Evolutionary conservation across 1,284 basidiomycete species (phyloP).

Genomic region (Boletellus sp.): DNA sequence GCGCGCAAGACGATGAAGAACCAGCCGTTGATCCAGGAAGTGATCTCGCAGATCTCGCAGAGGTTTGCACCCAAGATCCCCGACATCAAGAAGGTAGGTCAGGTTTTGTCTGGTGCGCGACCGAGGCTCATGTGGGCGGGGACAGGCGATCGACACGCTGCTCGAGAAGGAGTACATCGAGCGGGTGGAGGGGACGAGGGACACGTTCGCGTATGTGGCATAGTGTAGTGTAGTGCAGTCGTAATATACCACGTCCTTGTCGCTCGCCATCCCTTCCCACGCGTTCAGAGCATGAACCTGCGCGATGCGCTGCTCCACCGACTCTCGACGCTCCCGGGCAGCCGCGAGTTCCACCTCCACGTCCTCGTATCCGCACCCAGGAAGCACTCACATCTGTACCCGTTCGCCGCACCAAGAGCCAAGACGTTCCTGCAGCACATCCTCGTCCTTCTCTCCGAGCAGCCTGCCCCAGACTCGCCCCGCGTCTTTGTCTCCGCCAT

Average conservation of each 20-base stretch:
- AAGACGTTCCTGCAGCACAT: constrained; percentile 71
- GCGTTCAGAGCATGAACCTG: constrained; percentile 38
- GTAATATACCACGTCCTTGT: constrained; percentile 13
- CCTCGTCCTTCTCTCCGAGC: constrained; percentile 70
- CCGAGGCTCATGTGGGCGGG: background rate
- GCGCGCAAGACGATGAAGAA: constrained; percentile 98
- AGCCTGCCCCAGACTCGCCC: constrained; percentile 41
- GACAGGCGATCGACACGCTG: constrained; percentile 91
- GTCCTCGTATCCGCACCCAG: constrained; percentile 71
- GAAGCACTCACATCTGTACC: constrained; percentile 69
- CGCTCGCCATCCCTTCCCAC: constrained; percentile 19
- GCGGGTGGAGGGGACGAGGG: constrained; percentile 79
- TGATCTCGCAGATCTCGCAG: constrained; percentile 87
- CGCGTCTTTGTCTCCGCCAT: constrained; percentile 75
- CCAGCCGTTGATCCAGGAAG: constrained; percentile 90
- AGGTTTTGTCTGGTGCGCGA: background rate
- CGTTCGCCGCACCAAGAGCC: constrained; percentile 65
- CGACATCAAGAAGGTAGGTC: constrained; percentile 84
- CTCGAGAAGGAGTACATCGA: constrained; percentile 99
- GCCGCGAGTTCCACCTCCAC: constrained; percentile 69
- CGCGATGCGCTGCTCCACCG: constrained; percentile 63
- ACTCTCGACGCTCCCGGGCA: constrained; percentile 58
- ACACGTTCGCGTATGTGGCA: constrained; percentile 78
- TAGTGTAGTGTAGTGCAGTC: constrained; percentile 25
- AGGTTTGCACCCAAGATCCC: constrained; percentile 88